Percentiles rank a stretch among this genome's conserved stretches.
These are phyloP conservation scores for Zelopaecilomyces penicillatus DNA, from an alignment of 2,329 filamentous ascomycete species.

Conservation along the genomic window DNA sequence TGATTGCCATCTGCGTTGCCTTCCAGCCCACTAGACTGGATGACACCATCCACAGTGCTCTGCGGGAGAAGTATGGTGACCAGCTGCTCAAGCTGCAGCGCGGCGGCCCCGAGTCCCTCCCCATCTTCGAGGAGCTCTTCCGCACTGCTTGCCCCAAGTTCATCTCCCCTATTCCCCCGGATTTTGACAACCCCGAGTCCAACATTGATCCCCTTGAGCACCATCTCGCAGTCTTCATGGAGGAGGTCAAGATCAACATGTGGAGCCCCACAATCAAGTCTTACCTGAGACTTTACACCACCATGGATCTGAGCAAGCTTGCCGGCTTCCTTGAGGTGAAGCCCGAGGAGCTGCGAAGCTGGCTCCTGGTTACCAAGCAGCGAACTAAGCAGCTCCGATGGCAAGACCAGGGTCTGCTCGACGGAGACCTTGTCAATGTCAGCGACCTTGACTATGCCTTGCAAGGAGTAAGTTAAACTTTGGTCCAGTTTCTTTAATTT, in stretches of 20 bases:
- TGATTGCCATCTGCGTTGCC: constrained; percentile 97
- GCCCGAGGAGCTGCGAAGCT: constrained; percentile 89
- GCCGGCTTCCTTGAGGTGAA: constrained; percentile 95
- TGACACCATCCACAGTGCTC: constrained; percentile 96
- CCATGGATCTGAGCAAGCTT: constrained; percentile 98
- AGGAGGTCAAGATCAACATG: constrained; percentile 99
- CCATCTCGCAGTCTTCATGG: constrained; percentile 97
- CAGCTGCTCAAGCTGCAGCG: constrained; percentile 95
- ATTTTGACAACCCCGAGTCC: constrained; percentile 93
- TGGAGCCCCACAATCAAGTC: constrained; percentile 96
- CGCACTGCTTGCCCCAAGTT: constrained; percentile 97
- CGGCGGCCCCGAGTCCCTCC: constrained; percentile 88
- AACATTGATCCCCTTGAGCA: constrained; percentile 98
- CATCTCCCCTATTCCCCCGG: constrained; percentile 92
- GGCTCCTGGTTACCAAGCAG: constrained; percentile 97
- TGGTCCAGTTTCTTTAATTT: constrained; percentile 13
- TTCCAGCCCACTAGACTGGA: constrained; percentile 96
- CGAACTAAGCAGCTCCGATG: constrained; percentile 93
- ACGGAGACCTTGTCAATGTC: constrained; percentile 86
- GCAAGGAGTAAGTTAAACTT: constrained; percentile 64
- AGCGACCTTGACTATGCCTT: constrained; percentile 96
- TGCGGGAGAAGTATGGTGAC: constrained; percentile 98
- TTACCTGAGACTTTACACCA: constrained; percentile 97
- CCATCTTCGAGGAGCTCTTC: constrained; percentile 98
- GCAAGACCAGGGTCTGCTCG: constrained; percentile 77